A percentile compares a stretch with the other conserved stretches of the same genome.
These are phyloP conservation scores for Cladosporium sp. DNA, from an alignment of 2,329 filamentous ascomycete genomes.

Conservation along the genomic window DNA sequence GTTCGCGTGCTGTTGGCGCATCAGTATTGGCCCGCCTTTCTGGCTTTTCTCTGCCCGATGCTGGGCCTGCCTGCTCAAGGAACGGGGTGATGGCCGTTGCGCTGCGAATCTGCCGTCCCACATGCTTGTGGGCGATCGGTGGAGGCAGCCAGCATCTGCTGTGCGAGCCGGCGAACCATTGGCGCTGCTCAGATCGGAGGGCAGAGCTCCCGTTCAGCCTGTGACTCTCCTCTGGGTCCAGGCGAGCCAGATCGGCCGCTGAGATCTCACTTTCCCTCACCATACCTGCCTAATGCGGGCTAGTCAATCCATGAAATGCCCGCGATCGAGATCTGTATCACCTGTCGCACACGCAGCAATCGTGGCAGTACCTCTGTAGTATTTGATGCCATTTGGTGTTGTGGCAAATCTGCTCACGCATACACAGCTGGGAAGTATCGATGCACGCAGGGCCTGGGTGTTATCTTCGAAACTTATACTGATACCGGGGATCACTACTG, in stretches of 20 bases:
- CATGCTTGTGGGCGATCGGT: conserved; percentile 6
- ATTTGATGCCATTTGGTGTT: neutral
- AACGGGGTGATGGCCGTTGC: neutral
- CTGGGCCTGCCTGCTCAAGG: conserved; percentile 2
- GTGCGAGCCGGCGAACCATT: conserved; percentile 5
- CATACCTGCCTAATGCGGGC: conserved; percentile 3
- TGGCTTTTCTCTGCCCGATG: neutral
- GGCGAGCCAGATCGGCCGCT: conserved; percentile 10
- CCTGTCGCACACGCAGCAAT: neutral
- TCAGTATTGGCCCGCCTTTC: conserved; percentile 2
- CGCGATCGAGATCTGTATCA: conserved; percentile 13
- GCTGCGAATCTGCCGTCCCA: conserved; percentile 3
- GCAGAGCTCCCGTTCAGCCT: neutral
- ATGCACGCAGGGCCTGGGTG: neutral
- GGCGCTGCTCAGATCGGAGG: conserved; percentile 8
- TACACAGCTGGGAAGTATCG: neutral
- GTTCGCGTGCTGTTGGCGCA: conserved; percentile 3
- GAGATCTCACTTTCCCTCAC: conserved; percentile 4
- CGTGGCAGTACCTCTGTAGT: neutral
- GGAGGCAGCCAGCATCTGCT: neutral
- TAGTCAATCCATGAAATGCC: conserved; percentile 4
- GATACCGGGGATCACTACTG: neutral
- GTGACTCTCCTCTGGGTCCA: neutral
- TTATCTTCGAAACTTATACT: neutral
- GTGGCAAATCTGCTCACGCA: neutral